phyloP scores from a whole-genome alignment of 345 rosid species.

The Aurinia saxatilis region DNA sequence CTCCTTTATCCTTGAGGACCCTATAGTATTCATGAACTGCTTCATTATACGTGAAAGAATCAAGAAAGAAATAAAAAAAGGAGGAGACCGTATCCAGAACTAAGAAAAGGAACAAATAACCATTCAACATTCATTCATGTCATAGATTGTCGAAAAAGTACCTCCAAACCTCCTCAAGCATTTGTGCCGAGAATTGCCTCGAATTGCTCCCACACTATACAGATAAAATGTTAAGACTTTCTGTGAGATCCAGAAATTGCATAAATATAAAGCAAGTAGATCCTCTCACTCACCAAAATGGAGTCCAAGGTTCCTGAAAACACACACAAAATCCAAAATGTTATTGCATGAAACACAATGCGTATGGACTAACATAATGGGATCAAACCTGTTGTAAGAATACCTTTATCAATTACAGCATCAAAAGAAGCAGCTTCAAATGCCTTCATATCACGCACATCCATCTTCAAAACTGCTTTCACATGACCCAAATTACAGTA shows the following conservation, averaged over 20 bases:
- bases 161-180: constrained; percentile 88
- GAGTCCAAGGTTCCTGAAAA: constrained; percentile 86
- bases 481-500: constrained; percentile 2
- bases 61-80: constrained; percentile 42
- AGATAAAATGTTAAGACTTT: background rate
- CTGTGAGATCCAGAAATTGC: background rate
- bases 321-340: background rate
- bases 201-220: constrained; percentile 74
- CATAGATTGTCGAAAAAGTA: constrained; percentile 15
- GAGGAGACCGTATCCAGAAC: constrained; percentile 5
- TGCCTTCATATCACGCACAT: constrained; percentile 66
- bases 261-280: background rate
- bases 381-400: background rate
- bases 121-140: constrained; percentile 3
- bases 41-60: constrained; percentile 75
- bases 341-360: background rate
- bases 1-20: constrained; percentile 94
- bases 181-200: constrained; percentile 52
- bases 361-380: background rate
- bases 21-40: constrained; percentile 89
- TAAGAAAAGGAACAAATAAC: no score
- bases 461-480: constrained; percentile 58
- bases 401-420: constrained; percentile 83
- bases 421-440: constrained; percentile 60
- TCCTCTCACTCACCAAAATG: constrained; percentile 56